These are phyloP conservation scores for Pseudonectria foliicola DNA, from an alignment of 2,329 filamentous ascomycete species.

Conservation along the genomic window DNA sequence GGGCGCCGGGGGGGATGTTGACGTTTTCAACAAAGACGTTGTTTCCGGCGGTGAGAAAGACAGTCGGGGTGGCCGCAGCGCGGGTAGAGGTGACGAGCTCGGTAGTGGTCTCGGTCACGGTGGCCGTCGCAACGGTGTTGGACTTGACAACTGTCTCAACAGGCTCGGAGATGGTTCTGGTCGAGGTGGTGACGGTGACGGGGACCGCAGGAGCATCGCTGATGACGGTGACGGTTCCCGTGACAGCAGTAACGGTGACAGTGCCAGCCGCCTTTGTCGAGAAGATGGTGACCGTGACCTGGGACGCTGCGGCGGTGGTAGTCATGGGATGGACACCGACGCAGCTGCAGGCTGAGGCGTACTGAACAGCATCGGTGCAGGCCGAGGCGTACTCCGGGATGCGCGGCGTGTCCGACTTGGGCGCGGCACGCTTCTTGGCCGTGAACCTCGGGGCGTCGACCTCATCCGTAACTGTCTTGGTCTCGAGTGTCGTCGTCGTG, in stretches of 20 bases:
- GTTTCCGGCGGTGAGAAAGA: not conserved
- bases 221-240: conserved; percentile 7
- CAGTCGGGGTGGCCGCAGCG: conserved; percentile 1
- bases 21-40: conserved; percentile 1
- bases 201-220: conserved; percentile 2
- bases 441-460: not conserved
- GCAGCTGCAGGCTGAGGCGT: conserved; percentile 20
- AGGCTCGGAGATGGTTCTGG: not conserved
- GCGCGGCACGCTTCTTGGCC: not conserved
- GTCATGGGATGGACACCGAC: conserved; percentile 14
- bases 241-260: conserved; percentile 3
- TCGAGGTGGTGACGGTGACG: conserved; percentile 2
- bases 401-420: conserved; percentile 1
- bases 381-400: conserved; percentile 17
- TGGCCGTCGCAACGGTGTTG: conserved; percentile 2
- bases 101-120: conserved; percentile 2
- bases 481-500: conserved; percentile 1
- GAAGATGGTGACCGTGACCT: conserved; percentile 6
- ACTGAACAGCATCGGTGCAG: conserved; percentile 13
- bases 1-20: conserved; percentile 2
- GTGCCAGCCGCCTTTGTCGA: conserved; percentile 9
- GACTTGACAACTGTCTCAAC: conserved; percentile 3
- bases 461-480: conserved; percentile 1
- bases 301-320: conserved; percentile 7
- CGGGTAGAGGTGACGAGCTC: not conserved